Conservation (phyloP, 2,329 filamentous ascomycete genomes). For the Fusarium ambrosium region DNA sequence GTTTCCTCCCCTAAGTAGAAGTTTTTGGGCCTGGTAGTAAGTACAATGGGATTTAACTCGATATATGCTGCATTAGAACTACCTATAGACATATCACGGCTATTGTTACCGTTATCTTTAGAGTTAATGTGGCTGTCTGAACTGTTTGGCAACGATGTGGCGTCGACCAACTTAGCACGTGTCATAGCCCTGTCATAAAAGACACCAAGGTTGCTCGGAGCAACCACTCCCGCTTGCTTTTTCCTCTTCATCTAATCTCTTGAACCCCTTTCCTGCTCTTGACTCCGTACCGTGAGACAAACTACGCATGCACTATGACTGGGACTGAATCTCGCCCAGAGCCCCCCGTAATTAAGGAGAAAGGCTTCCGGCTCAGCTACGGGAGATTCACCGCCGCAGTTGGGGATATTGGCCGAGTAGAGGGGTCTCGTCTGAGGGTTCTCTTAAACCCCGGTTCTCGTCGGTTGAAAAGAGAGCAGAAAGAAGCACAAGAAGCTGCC, state of each 20-base stretch:
- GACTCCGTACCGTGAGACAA: neutral
- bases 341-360: neutral
- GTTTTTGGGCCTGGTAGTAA: neutral
- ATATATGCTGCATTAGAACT: neutral
- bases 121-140: neutral
- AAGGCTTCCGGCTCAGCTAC: neutral
- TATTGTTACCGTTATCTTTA: neutral
- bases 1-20: neutral
- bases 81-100: neutral
- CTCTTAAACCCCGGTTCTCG: neutral
- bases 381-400: neutral
- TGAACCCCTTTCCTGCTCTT: neutral
- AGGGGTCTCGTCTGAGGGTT: neutral
- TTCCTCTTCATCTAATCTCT: neutral
- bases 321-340: neutral
- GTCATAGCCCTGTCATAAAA: neutral
- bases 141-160: neutral
- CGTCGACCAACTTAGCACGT: neutral
- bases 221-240: neutral
- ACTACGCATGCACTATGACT: neutral
- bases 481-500: neutral
- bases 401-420: neutral
- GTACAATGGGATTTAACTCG: neutral
- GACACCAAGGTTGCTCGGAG: neutral
- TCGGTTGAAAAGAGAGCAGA: neutral